Evolutionary conservation across 202 grass and related monocot species (phyloP).

Genomic region (Eragrostis tef): DNA sequence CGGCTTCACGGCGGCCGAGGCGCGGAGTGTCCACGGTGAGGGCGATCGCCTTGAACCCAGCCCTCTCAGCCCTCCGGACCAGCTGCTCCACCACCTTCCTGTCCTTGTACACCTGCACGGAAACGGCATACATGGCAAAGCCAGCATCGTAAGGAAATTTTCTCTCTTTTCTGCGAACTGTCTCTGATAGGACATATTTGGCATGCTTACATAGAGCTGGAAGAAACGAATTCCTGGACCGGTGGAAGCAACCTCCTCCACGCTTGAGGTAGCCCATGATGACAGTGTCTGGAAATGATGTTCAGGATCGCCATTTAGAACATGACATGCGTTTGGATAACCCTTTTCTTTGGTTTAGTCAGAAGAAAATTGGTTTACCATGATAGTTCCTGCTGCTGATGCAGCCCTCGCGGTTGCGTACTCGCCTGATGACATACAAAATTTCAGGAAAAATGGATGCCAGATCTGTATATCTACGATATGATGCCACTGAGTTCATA

Average conservation of each 20-base stretch:
- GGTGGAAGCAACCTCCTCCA: slow-evolving; percentile 88
- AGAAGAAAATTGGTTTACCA: no score
- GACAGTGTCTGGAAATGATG: slow-evolving; percentile 64
- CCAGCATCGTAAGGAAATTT: background rate
- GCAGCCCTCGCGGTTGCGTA: slow-evolving; percentile 84
- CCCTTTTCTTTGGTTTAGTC: no score
- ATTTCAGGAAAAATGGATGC: no score
- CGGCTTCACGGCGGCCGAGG: slow-evolving; percentile 80
- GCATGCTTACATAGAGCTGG: slow-evolving; percentile 74
- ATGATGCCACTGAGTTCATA: no score
- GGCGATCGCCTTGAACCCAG: slow-evolving; percentile 91
- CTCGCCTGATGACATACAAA: slow-evolving; percentile 60
- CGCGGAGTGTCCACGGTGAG: slow-evolving; percentile 88
- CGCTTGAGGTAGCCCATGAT: slow-evolving; percentile 88
- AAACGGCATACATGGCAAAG: background rate
- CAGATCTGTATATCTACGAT: no score
- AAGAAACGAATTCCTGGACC: slow-evolving; percentile 89
- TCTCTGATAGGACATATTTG: background rate
- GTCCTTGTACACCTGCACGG: slow-evolving; percentile 87
- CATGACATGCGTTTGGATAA: background rate
- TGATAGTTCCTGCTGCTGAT: slow-evolving; percentile 78
- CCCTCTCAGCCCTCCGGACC: slow-evolving; percentile 80
- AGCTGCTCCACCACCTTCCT: slow-evolving; percentile 84
- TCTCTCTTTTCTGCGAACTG: no score
- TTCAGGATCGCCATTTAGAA: background rate